phyloP scores from a whole-genome alignment of 148 eudicot species.

The Arctostaphylos glauca region DNA sequence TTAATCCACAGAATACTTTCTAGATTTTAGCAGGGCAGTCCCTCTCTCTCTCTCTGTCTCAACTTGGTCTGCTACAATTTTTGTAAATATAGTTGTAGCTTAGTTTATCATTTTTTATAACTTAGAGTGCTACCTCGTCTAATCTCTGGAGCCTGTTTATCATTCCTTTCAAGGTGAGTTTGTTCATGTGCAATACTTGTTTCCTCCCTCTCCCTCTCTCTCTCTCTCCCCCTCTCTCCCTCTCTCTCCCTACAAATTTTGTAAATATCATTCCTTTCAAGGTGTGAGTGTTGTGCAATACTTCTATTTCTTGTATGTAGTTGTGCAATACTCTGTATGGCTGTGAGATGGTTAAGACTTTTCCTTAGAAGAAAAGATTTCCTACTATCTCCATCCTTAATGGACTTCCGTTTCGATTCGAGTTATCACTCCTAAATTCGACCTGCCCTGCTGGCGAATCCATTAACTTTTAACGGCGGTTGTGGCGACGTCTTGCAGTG shows the following conservation, averaged over 20 bases:
- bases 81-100: background rate
- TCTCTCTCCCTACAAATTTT: background rate
- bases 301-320: too few relatives aligned
- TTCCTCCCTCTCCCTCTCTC: background rate
- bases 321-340: too few relatives aligned
- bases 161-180: background rate
- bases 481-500: too few relatives aligned
- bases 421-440: too few relatives aligned
- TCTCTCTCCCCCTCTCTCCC: constrained; percentile 11
- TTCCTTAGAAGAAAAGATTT: too few relatives aligned
- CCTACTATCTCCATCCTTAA: too few relatives aligned
- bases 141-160: background rate
- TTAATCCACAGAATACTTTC: constrained; percentile 67
- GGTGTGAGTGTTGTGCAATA: background rate
- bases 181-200: background rate
- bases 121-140: too few relatives aligned
- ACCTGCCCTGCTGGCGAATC: too few relatives aligned
- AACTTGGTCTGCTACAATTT: background rate
- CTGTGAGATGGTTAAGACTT: too few relatives aligned
- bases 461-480: too few relatives aligned
- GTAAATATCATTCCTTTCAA: too few relatives aligned
- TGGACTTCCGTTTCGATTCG: too few relatives aligned
- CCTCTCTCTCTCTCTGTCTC: background rate
- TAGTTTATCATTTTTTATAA: background rate
- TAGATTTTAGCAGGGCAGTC: constrained; percentile 22